A percentile compares a stretch with the other conserved stretches of the same genome.
These are phyloP conservation scores for Citropsis articulata DNA, from an alignment of 345 rosid species.

Conservation along the genomic window DNA sequence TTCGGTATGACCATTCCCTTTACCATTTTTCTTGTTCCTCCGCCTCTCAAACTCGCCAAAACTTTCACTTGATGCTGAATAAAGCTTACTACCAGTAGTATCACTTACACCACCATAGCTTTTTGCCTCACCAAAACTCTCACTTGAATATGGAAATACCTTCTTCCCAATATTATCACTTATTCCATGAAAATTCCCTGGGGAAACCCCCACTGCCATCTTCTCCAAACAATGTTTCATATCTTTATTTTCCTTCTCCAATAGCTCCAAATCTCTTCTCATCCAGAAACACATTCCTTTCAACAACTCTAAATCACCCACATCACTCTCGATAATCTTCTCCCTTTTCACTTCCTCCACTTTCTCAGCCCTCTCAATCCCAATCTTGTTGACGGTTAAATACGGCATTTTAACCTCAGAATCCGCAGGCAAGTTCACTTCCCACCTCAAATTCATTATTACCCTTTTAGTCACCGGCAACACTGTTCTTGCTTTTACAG, in stretches of 20 bases:
- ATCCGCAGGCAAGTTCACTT: slow-evolving; percentile 34
- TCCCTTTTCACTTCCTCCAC: slow-evolving; percentile 25
- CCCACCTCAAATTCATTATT: slow-evolving; percentile 48
- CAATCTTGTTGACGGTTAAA: slow-evolving; percentile 55
- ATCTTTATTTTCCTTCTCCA: slow-evolving; percentile 50
- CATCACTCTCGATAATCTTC: slow-evolving; percentile 13
- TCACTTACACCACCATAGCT: slow-evolving; percentile 11
- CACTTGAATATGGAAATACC: slow-evolving; percentile 16
- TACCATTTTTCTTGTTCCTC: slow-evolving; percentile 33
- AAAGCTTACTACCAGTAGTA: slow-evolving; percentile 27
- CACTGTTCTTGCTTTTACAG: slow-evolving; percentile 46
- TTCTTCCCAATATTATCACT: slow-evolving; percentile 30
- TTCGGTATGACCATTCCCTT: slow-evolving; percentile 28
- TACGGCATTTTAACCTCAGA: slow-evolving; percentile 41
- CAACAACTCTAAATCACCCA: slow-evolving; percentile 42
- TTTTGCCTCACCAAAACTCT: slow-evolving; percentile 24
- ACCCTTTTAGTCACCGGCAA: slow-evolving; percentile 45
- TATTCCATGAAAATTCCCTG: slow-evolving; percentile 10
- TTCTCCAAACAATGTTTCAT: slow-evolving; percentile 49
- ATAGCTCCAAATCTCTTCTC: slow-evolving; percentile 50
- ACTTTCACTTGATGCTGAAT: slow-evolving; percentile 22
- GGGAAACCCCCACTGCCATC: slow-evolving; percentile 31
- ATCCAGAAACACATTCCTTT: slow-evolving; percentile 53
- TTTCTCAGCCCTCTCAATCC: slow-evolving; percentile 43
- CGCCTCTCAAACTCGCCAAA: slow-evolving; percentile 34